Evolutionary conservation across 305 asterid species (phyloP).

Genomic region (Ilex paraguariensis): DNA sequence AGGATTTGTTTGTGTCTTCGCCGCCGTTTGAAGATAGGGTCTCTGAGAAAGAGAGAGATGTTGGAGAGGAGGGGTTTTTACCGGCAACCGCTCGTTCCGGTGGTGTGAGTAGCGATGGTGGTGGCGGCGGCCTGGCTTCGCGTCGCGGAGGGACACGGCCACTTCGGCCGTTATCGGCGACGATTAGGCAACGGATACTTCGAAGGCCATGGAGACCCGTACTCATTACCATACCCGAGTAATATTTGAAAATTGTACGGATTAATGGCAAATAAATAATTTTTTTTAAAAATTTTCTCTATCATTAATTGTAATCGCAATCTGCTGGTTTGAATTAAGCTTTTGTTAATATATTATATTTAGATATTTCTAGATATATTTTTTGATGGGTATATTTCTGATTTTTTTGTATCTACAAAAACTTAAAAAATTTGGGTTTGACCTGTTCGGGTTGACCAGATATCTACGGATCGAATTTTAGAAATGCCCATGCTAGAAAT

Average conservation of each 20-base stretch:
- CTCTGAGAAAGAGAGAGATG: slow-evolving; percentile 24
- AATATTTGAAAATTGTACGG: slow-evolving; percentile 4
- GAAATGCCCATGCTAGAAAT: no score
- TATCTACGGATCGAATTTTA: no score
- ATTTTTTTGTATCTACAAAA: no score
- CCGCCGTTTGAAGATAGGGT: slow-evolving; percentile 55
- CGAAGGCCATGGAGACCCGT: slow-evolving; percentile 90
- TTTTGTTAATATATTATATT: no score
- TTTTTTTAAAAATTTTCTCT: no score
- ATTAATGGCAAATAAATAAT: no score
- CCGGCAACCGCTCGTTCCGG: slow-evolving; percentile 14
- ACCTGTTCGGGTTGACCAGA: no score
- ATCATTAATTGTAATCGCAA: no score
- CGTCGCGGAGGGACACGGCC: slow-evolving; percentile 37
- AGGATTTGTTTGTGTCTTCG: slow-evolving; percentile 74
- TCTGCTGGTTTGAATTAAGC: no score
- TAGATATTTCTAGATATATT: no score
- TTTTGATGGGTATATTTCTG: no score
- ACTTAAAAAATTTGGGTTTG: no score
- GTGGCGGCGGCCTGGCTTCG: slow-evolving; percentile 22
- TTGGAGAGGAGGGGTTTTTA: slow-evolving; percentile 34
- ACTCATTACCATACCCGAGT: slow-evolving; percentile 76
- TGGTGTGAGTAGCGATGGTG: slow-evolving; percentile 7
- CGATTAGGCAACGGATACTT: slow-evolving; percentile 69
- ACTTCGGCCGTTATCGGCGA: slow-evolving; percentile 67